Base-by-base conservation (phyloP, 352 stramenopile genomes). In the Globisporangium canariense region DNA sequence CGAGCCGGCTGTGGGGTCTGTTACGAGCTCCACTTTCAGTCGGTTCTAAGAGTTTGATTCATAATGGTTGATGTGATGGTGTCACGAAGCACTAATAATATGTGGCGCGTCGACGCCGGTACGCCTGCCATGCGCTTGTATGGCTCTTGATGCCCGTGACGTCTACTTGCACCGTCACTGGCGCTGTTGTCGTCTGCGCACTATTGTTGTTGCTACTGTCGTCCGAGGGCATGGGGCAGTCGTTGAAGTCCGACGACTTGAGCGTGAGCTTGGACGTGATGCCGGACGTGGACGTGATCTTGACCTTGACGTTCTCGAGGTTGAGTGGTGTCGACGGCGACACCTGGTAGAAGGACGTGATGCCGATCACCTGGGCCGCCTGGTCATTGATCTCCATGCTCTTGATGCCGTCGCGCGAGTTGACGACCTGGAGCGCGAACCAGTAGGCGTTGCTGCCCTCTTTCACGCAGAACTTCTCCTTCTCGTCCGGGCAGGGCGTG, bases 341-440 rank as follows among this genome's bases (percentile, higher is more conserved):
- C 4, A 66, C 16, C 20, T 66, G 36, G 30, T 93, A 91, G 85
- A 86, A 96, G 68, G 68, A 94, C 66, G 88, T 97, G 30, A 97
- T 96, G 73, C 96, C 90, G 45, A 71, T 96, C 22, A 91, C 78
- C 10, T 88, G 76, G 22, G 96, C 92, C 67, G 93, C 83, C 16
- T 98, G 13, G 89, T 97, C 43, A 30, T 45, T 41, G 16, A 62
- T 34, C 50, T 83, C 70, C 71, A 89, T 79, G 14, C 51, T 57
- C 47, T 77, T 70, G 36, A 90, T 70, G 81, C 25, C 94, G 96
- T 63, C 86, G 94, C 71, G 32, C 75, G 77, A 85, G 68, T 89
- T 90, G 54, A 69, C 70, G 38, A 84, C 76, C 56, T 90, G 81
- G 16, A 90, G 70, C 13, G 78, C 79, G 46, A 87, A 70, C 81